Evolutionary conservation across 352 stramenopile species (phyloP).

Genomic region (Phytophthora capsici): DNA sequence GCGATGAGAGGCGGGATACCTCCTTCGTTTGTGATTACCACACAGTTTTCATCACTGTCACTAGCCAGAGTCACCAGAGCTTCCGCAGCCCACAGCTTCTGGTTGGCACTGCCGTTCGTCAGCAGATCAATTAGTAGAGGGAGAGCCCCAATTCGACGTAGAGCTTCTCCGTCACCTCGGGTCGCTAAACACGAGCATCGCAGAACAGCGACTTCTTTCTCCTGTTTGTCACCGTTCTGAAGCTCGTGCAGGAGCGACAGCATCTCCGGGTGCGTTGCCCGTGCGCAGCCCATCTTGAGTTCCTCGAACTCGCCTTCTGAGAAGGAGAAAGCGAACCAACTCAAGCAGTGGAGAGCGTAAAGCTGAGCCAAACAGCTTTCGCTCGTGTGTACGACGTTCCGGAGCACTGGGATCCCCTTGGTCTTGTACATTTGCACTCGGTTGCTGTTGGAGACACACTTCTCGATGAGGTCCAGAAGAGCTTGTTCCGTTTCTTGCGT

Average conservation of each 20-base stretch:
- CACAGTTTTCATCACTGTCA: conserved; percentile 21
- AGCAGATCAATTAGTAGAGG: conserved; percentile 10
- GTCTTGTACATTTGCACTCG: conserved; percentile 6
- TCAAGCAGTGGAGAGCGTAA: conserved; percentile 27
- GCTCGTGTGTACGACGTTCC: neutral
- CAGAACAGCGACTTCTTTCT: conserved; percentile 13
- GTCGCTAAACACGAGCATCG: conserved; percentile 15
- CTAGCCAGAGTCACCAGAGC: conserved; percentile 18
- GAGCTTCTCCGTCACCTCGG: conserved; percentile 7
- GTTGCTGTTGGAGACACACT: conserved; percentile 3
- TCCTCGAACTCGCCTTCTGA: conserved; percentile 16
- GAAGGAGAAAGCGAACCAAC: conserved; percentile 32
- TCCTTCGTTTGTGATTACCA: conserved; percentile 17
- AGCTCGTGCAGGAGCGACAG: conserved; percentile 16
- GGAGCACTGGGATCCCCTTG: conserved; percentile 2
- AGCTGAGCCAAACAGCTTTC: conserved; percentile 11
- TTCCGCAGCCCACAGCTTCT: conserved; percentile 23
- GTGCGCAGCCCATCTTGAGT: conserved; percentile 15
- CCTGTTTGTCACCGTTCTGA: conserved; percentile 3
- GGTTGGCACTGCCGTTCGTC: conserved; percentile 8
- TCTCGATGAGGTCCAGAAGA: neutral
- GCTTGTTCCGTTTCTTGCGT: conserved; percentile 1
- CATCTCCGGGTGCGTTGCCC: conserved; percentile 10
- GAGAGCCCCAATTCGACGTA: conserved; percentile 14
- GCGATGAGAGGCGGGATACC: conserved; percentile 20